Conservation (phyloP, 768 basidiomycete species). For the Boletus bicolor region DNA sequence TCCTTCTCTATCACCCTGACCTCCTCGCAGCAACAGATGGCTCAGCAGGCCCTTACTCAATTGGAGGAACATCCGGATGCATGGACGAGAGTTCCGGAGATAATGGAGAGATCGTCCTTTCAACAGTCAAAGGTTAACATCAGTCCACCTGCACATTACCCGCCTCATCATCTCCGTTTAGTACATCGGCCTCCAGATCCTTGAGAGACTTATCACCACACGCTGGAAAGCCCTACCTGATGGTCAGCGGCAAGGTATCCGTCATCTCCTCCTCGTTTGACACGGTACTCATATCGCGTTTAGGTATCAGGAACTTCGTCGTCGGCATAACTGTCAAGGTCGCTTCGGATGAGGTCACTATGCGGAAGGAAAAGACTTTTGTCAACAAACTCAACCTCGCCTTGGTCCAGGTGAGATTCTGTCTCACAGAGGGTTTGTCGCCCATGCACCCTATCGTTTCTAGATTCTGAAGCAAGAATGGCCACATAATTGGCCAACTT, state of each 20-base stretch:
- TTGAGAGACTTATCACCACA: constrained; percentile 92
- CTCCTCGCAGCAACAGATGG: constrained; percentile 78
- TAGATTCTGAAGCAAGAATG: constrained; percentile 99
- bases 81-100: constrained; percentile 95
- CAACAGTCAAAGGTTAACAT: constrained; percentile 75
- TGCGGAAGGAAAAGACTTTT: constrained; percentile 92
- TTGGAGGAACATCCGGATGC: constrained; percentile 95
- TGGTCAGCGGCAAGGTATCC: constrained; percentile 82
- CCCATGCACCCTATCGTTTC: constrained; percentile 5
- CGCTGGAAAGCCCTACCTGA: constrained; percentile 96
- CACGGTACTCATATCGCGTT: constrained; percentile 8
- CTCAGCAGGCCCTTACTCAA: constrained; percentile 91
- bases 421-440: not conserved
- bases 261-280: not conserved
- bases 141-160: not conserved
- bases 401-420: constrained; percentile 74
- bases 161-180: constrained; percentile 33
- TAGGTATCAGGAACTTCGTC: constrained; percentile 95
- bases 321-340: constrained; percentile 91
- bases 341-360: constrained; percentile 82
- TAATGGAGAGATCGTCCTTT: constrained; percentile 80
- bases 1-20: constrained; percentile 4
- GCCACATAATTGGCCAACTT: constrained; percentile 98
- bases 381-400: constrained; percentile 96
- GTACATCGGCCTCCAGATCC: constrained; percentile 96